Evolutionary conservation across 2,329 filamentous ascomycete genomes (phyloP).

Genomic region (Dactylellina sp.): DNA sequence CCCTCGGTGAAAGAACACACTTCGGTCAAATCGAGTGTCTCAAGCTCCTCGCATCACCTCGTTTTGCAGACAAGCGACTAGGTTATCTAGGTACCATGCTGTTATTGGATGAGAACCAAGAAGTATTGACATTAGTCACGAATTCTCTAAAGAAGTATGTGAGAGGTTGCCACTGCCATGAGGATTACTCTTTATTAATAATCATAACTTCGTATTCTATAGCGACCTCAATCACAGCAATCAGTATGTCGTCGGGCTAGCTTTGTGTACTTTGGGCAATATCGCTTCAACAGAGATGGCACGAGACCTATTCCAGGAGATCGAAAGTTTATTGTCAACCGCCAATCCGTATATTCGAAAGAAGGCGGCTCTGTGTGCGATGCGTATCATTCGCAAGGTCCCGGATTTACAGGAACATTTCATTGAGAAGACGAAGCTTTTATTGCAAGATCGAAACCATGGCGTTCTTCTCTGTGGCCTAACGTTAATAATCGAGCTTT

Average conservation of each 20-base stretch:
- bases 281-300: constrained; percentile 99
- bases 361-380: constrained; percentile 97
- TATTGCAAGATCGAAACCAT: constrained; percentile 89
- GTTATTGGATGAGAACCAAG: constrained; percentile 96
- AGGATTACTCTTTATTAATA: not conserved
- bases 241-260: constrained; percentile 97
- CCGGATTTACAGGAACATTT: constrained; percentile 98
- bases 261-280: constrained; percentile 94
- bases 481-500: constrained; percentile 89
- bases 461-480: constrained; percentile 93
- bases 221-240: constrained; percentile 97
- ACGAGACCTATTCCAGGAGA: constrained; percentile 93
- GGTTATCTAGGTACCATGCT: constrained; percentile 97
- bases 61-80: constrained; percentile 96
- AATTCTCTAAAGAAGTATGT: constrained; percentile 96
- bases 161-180: not conserved
- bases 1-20: constrained; percentile 94
- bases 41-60: constrained; percentile 94
- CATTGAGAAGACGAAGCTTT: constrained; percentile 87
- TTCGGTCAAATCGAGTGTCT: constrained; percentile 99
- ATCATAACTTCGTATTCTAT: constrained; percentile 12
- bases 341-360: constrained; percentile 98
- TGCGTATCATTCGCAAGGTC: constrained; percentile 98
- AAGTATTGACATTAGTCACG: constrained; percentile 94
- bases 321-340: constrained; percentile 89